Conservation (phyloP, 257 asterid species). For the Marsdenia floribunda region DNA sequence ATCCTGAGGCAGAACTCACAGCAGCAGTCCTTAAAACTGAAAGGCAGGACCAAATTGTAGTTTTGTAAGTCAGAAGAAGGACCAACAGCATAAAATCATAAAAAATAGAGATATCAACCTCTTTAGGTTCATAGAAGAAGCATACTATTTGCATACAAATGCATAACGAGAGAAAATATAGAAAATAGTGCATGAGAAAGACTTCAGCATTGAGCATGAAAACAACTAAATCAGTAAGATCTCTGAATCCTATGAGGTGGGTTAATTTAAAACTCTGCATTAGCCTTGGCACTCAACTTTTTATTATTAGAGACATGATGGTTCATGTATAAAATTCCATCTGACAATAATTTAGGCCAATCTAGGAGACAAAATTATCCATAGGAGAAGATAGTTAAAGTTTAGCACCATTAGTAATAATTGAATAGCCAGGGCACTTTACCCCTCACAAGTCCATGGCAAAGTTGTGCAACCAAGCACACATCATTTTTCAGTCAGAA, state of each 20-base stretch:
- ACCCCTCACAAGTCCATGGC: background rate
- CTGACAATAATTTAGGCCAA: background rate
- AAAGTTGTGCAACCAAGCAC: background rate
- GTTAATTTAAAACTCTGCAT: background rate
- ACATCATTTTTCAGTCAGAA: background rate
- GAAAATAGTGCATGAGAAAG: background rate
- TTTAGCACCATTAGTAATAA: background rate
- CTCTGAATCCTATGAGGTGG: background rate
- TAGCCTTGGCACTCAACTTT: background rate
- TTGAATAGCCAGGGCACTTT: background rate
- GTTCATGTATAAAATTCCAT: background rate
- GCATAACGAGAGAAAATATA: background rate
- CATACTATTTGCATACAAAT: background rate
- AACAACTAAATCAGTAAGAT: background rate
- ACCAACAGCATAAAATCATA: background rate
- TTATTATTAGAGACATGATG: background rate
- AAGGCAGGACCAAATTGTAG: conserved; percentile 16
- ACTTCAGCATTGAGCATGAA: background rate
- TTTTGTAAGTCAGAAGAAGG: background rate
- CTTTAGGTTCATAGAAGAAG: background rate
- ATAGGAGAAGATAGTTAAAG: background rate
- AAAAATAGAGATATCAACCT: background rate
- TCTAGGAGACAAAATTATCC: background rate
- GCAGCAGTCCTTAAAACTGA: conserved; percentile 90
- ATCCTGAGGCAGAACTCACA: conserved; percentile 90